Evolutionary conservation across 148 eudicot genomes (phyloP), one percentile per base, ranked within the genome.

Genomic region (Nepenthes gracilis): DNA sequence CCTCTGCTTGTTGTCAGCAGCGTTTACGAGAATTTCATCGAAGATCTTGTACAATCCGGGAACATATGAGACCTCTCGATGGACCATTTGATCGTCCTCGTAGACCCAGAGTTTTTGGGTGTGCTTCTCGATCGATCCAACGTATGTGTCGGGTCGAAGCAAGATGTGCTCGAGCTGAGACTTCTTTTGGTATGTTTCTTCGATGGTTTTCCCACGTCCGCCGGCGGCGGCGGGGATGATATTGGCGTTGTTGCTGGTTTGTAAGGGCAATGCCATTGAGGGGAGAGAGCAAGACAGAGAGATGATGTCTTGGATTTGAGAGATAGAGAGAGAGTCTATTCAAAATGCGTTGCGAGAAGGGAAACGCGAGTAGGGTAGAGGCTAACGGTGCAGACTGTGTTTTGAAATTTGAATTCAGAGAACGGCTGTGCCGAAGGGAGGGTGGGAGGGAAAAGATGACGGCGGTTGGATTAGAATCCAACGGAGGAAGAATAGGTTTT

Each of bases 1-100:
- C 1, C 99, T 56, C 66, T 89, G 99, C 72, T 93, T 88, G 75
- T 93, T 86, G 15, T 93, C 99, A 1, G 99, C 95, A 0, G 99
- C 99, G 10, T 93, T 93, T 1, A 93, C 99, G 9, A 93, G 83
- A 37, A 93, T 93, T 37, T 93, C 96, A 45, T 93, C 99, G 63
- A 93, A 93, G 67, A 93, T 89, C 67, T 93, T 93, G 96, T 93
- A 93, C 0, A 93, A 74, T 0, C 96, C 99, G 0, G 99, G 99
- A 33, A 89, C 99, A 43, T 70, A 93, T 34, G 79, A 58, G 61
- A 93, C 56, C 0, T 60, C 11, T 1, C 61, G 51, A 47, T 70
- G 60, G 6, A 73, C 75, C 92, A 93, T 86, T 2, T 71, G 8
- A 1, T 64, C 69, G 51, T 64, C 2, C 14, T 77, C 79, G 79